Base-by-base conservation (phyloP, 306 rosid genomes). In the Oxytropis ochrocephala region DNA sequence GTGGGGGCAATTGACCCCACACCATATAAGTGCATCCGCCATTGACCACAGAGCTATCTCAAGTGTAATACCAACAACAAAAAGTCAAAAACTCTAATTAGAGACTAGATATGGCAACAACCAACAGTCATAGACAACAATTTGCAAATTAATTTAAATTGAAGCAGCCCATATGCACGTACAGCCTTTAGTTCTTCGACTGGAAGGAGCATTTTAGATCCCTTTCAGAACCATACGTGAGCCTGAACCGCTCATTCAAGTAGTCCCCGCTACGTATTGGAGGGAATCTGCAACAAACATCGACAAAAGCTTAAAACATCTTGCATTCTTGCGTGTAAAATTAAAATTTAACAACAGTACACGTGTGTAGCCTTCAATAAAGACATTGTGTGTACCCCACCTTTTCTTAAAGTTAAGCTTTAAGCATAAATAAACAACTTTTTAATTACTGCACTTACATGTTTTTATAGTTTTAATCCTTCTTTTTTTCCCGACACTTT, bases 181-280 rank as follows among this genome's bases (percentile, higher is more conserved):
- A 33, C 11, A 42, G 27, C 14, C 13, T 41, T 46, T 56, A 29
- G 12, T 27, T 36, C 39, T 63, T 68, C 8, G 46, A 47, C 8
- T 78, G 55, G 49, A 46, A 5, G 21, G 51, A 38, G 63, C 41
- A 69, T 39, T 72, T 53, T 14, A 70, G 69, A 27, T 67, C 75
- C 53, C 4, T 77, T 63, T 29, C 81, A 74, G 46, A 81, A 30
- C 75, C 89, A 65, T 83, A 92, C 0, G 91, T 80, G 72, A 85
- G 75, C 72, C 80, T 80, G 12, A 89, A n/a, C 46, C 91, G 82
- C 75, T 89, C 95, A 48, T 81, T 75, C 75, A 92, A 64, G 86
- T 92, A 89, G 82, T 92, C 92, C 54, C 88, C 87, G 42, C 92
- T 81, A 29, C 92, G 83, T 59, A 89, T 81, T 55, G 96, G 96